phyloP scores from a whole-genome alignment of 805 yeast genomes.

The Zygotorulaspora florentina region DNA sequence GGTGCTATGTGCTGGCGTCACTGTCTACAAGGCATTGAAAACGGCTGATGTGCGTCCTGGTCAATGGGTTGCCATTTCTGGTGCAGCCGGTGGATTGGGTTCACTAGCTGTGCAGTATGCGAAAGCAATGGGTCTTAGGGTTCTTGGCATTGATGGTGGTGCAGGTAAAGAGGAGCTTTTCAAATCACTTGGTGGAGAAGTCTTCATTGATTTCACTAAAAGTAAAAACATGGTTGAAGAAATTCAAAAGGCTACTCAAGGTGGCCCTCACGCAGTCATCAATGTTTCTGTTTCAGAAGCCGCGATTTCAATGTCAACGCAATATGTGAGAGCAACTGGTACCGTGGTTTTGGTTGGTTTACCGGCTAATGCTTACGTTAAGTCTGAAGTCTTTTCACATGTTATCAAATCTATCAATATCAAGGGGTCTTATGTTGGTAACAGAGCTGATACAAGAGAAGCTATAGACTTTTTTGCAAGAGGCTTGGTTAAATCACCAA shows the following conservation, averaged over 20 bases:
- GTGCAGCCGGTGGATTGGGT: conserved; percentile 63
- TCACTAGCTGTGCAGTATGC: conserved; percentile 58
- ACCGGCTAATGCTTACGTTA: conserved; percentile 70
- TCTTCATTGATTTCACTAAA: conserved; percentile 50
- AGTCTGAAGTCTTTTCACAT: conserved; percentile 61
- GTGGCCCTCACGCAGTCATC: conserved; percentile 71
- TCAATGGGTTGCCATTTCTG: conserved; percentile 56
- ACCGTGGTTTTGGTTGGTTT: conserved; percentile 69
- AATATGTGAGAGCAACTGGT: conserved; percentile 60
- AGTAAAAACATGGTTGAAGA: conserved; percentile 49
- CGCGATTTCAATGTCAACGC: conserved; percentile 55
- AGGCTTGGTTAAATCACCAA: conserved; percentile 62
- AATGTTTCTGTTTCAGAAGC: conserved; percentile 64
- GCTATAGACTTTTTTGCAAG: conserved; percentile 67
- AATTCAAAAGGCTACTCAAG: conserved; percentile 51
- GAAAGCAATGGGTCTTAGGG: conserved; percentile 53
- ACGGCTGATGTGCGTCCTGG: conserved; percentile 48
- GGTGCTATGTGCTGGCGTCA: conserved; percentile 58
- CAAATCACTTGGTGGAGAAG: conserved; percentile 50
- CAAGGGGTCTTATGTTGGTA: conserved; percentile 82
- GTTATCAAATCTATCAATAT: conserved; percentile 68
- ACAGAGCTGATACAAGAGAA: conserved; percentile 76
- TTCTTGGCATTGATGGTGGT: conserved; percentile 55
- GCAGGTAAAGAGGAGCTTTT: conserved; percentile 46
- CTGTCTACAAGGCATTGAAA: conserved; percentile 58